Evolutionary conservation across 2,329 filamentous ascomycete species (phyloP), one percentile per base, ranked within the genome.

Genomic region (Clonostachys sp.): DNA sequence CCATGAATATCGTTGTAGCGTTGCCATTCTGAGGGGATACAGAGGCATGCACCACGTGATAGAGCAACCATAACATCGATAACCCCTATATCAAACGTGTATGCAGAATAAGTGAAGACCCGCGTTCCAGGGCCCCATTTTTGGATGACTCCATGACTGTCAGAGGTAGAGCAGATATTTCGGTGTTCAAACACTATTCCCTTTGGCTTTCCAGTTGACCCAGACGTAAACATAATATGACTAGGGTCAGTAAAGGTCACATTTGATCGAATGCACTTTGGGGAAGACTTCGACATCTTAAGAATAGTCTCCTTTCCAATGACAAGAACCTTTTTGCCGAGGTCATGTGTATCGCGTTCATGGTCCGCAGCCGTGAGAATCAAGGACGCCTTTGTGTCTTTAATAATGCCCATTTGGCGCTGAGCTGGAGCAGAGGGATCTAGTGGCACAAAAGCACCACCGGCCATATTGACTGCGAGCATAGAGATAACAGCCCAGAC

Each of bases 61-160:
- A 80, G 63, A 0, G 75, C 77, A 48, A 72, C 76, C 12, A 78
- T 68, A 65, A 80, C 77, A 52, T 75, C 76, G 54, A 74, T 70
- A 16, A 78, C 71, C 48, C 73, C 74, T 44, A 76, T 74, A 49
- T 80, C 77, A 49, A 80, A 80, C 8, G 75, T 76, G 51, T 79
- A 78, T 1, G 48, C 44, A 4, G 47, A 30, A 30, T 44, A 48
- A 9, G 43, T 30, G 14, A 42, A 45, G 44, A 38, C 46, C 18
- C 34, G 45, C 20, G 35, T 30, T 10, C 35, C 45, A 5, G 38
- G 2, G 57, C 60, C 8, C 56, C 58, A 38, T 38, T 65, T 68
- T 47, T 79, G 77, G 2, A 30, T 30, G 8, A 30, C 24, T 1
- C 24, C 24, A 30, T 30, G 24, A 30, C 24, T 30, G 8, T 68